Base-by-base conservation (phyloP, 129 eudicot species). In the Logfia minima region DNA sequence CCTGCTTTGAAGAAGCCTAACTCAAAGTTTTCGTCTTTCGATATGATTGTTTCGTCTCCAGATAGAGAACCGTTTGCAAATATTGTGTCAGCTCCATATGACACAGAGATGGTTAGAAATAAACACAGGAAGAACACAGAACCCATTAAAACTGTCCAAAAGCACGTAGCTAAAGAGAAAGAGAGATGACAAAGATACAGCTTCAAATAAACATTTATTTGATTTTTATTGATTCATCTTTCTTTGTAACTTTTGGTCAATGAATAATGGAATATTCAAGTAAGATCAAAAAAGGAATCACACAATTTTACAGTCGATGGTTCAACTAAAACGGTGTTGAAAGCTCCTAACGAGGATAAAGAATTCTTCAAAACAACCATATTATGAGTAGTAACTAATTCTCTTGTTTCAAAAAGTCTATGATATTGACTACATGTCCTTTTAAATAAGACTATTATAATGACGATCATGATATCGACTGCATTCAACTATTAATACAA, bases 1-100 rank as follows among this genome's bases (percentile, higher is more conserved):
- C 88, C 88, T 68, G 88, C 83, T 76, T 45, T 79, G 51, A 84
- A 87, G 83, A 87, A 87, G 16, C 91, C 88, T 22, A 87, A 66
- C 53, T n/a, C 77, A 69, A 78, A 87, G 68, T 56, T 71, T 29
- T 69, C 86, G 22, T 48, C 75, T 28, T 79, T 41, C 48, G 88
- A 87, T 77, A 82, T 66, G n/a, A 87, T 37, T 53, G 86, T 87
- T 24, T 81, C 65, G 26, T 81, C 63, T 51, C 88, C 87, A 18
- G 86, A 78, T 11, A 87, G 79, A 60, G 90, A 75, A 13, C 71
- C 65, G 14, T 84, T 81, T 75, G 75, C 75, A 43, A 78, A 66
- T 18, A 84, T 75, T 56, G 78, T 81, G 80, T 84, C 88, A 64
- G 71, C 80, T 74, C 77, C 90, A 71, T 18, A 68, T 70, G 77